Conservation (phyloP, 164 flowering plant species). For the Vitis cinerea region DNA sequence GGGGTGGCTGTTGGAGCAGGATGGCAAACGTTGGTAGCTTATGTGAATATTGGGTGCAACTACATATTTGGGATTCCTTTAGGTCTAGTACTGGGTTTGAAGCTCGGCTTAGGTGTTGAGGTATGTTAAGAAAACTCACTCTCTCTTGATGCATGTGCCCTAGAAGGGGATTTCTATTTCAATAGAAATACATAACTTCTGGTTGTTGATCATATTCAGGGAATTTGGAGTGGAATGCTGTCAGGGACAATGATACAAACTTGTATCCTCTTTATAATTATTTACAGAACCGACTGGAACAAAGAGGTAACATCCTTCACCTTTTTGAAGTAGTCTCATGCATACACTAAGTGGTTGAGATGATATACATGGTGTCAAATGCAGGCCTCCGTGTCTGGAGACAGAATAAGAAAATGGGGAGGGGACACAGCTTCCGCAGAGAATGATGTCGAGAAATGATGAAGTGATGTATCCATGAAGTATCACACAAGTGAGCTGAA, state of each 20-base stretch:
- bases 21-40: conserved; percentile 31
- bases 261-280: neutral
- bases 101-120: conserved; percentile 24
- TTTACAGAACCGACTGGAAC: conserved; percentile 8
- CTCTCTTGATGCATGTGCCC: no score
- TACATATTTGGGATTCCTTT: conserved; percentile 26
- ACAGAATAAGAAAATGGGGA: no score
- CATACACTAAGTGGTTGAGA: no score
- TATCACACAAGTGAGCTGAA: no score
- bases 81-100: conserved; percentile 22
- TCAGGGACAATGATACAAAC: conserved; percentile 2
- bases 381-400: no score
- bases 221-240: conserved; percentile 4
- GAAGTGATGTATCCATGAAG: no score
- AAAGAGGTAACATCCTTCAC: neutral
- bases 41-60: conserved; percentile 23
- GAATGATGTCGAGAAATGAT: no score
- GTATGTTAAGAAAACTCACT: conserved; percentile 5
- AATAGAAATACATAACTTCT: no score
- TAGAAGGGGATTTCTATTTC: no score
- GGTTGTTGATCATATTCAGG: neutral
- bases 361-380: no score
- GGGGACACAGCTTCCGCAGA: no score
- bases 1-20: conserved; percentile 41
- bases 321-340: no score